Conservation (phyloP, 306 rosid species). For the Castanea mollissima region DNA sequence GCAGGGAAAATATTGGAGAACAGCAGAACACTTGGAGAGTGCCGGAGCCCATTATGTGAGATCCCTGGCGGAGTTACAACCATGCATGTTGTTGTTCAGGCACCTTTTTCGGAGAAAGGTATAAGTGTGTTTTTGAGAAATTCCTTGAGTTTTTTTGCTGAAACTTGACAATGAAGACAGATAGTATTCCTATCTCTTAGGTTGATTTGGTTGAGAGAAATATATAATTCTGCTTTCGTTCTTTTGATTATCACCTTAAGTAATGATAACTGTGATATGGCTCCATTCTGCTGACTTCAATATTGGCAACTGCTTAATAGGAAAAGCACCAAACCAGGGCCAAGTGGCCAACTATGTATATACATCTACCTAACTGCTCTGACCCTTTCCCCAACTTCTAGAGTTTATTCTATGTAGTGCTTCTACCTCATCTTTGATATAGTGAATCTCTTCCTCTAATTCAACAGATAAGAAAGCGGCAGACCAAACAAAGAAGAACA, state of each 20-base stretch:
- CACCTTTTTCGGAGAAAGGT: constrained; percentile 75
- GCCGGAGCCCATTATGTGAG: constrained; percentile 76
- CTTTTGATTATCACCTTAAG: background rate
- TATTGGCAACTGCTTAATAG: background rate
- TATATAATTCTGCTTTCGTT: background rate
- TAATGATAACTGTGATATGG: background rate
- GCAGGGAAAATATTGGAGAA: constrained; percentile 84
- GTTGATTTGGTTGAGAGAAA: background rate
- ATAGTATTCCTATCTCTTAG: background rate
- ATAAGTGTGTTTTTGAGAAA: constrained; percentile 2
- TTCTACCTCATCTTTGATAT: background rate
- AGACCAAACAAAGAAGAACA: constrained; percentile 43
- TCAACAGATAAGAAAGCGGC: constrained; percentile 73
- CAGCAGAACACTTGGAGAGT: constrained; percentile 79
- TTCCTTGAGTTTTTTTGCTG: background rate
- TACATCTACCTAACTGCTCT: background rate
- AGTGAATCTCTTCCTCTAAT: constrained; percentile 9
- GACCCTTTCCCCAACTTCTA: background rate
- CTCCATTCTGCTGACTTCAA: background rate
- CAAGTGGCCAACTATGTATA: background rate
- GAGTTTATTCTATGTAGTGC: background rate
- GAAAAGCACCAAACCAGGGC: background rate
- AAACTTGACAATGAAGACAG: background rate
- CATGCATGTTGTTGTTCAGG: constrained; percentile 87
- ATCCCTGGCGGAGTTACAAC: constrained; percentile 84